Evolutionary conservation across 176 grass and related monocot species (phyloP).

Genomic region (Leersia perrieri): DNA sequence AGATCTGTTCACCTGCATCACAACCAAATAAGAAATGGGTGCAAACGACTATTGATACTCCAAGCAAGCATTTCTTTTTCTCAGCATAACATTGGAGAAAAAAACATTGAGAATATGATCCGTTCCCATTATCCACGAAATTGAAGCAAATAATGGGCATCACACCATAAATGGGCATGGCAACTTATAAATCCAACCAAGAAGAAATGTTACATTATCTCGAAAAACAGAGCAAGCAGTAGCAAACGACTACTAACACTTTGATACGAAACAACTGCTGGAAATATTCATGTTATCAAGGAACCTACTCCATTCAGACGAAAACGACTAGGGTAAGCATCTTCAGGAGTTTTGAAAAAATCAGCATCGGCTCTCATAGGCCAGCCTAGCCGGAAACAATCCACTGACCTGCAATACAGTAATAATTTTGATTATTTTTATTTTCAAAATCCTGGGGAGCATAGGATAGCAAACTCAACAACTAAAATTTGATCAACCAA

Average conservation of each 20-base stretch:
- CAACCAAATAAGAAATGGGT: neutral
- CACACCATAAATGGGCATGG: neutral
- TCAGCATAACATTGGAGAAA: neutral
- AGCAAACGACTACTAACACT: neutral
- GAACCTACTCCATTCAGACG: conserved; percentile 55
- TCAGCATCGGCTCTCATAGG: conserved; percentile 93
- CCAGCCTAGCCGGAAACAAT: conserved; percentile 95
- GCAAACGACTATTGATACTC: neutral
- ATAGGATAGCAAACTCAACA: conserved; percentile 1
- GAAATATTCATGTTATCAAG: neutral
- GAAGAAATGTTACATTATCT: neutral
- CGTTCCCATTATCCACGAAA: neutral
- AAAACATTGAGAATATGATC: neutral
- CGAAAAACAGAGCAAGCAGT: neutral
- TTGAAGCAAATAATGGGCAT: neutral
- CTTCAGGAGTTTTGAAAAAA: conserved; percentile 75
- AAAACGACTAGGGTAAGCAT: conserved; percentile 24
- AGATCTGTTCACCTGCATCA: conserved; percentile 55
- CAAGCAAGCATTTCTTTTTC: conserved; percentile 8
- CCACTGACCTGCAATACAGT: conserved; percentile 67
- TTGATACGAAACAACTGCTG: conserved; percentile 1
- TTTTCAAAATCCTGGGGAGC: neutral
- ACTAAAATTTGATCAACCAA: conserved; percentile 24
- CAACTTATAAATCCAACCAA: conserved; percentile 15
- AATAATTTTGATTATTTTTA: conserved; percentile 20